A percentile compares a stretch with the other conserved stretches of the same genome.
phyloP scores from a whole-genome alignment of 2,329 filamentous ascomycete genomes.

The Scleromitrula shiraiana region DNA sequence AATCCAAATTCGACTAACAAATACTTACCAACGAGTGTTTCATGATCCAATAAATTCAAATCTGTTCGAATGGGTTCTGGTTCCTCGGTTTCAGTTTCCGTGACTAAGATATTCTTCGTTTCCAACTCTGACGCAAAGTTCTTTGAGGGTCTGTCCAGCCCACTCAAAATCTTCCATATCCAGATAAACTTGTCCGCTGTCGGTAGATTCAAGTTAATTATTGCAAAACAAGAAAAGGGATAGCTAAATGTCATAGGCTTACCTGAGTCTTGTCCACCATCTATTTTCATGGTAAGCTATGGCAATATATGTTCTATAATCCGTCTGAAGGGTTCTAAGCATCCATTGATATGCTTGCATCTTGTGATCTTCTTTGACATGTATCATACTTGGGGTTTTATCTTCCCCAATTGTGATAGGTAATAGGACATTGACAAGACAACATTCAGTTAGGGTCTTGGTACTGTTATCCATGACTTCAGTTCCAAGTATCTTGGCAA shows the following conservation, averaged over 20 bases:
- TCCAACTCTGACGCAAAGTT: slow-evolving; percentile 44
- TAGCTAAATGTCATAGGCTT: background rate
- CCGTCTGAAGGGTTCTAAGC: slow-evolving; percentile 40
- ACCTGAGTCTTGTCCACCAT: slow-evolving; percentile 58
- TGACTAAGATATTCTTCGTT: slow-evolving; percentile 29
- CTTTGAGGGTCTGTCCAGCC: slow-evolving; percentile 39
- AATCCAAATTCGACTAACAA: too few species aligned
- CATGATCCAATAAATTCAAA: background rate
- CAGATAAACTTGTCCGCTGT: slow-evolving; percentile 76
- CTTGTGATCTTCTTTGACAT: slow-evolving; percentile 30
- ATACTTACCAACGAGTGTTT: background rate
- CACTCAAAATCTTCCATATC: slow-evolving; percentile 71
- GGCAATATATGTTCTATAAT: slow-evolving; percentile 66
- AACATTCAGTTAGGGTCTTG: slow-evolving; percentile 56
- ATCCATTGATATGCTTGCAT: slow-evolving; percentile 50
- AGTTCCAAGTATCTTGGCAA: slow-evolving; percentile 59
- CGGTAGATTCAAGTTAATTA: background rate
- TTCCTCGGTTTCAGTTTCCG: background rate
- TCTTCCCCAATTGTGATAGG: slow-evolving; percentile 43
- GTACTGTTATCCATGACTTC: slow-evolving; percentile 60
- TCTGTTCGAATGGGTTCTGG: background rate
- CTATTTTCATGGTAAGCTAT: slow-evolving; percentile 51
- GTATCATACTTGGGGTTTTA: slow-evolving; percentile 19
- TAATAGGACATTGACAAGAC: slow-evolving; percentile 65
- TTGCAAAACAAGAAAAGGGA: background rate